phyloP scores from a whole-genome alignment of 495 filamentous ascomycete genomes.

The Hypoxylon fuscum region DNA sequence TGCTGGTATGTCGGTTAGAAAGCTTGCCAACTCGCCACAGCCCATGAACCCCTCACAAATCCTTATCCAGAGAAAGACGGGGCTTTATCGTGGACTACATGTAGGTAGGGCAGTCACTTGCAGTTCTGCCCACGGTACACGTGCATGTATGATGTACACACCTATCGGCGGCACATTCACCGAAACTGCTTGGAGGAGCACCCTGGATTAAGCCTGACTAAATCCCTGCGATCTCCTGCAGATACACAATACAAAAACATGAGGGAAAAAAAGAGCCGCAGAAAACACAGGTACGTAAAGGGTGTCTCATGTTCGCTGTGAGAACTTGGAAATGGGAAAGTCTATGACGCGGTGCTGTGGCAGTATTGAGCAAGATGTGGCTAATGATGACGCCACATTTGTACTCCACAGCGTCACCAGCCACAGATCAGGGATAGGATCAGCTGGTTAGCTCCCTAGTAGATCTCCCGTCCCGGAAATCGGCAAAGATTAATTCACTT shows the following conservation, averaged over 20 bases:
- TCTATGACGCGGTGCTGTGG: constrained; percentile 38
- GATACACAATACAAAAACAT: constrained; percentile 6
- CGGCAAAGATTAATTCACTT: constrained; percentile 20
- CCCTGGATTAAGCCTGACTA: too few species aligned
- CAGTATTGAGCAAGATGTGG: too few species aligned
- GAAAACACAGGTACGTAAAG: constrained; percentile 4
- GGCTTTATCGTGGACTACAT: too few species aligned
- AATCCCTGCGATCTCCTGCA: constrained; percentile 7
- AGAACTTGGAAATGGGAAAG: constrained; percentile 30
- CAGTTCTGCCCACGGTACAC: too few species aligned
- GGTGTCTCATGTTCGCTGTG: not conserved
- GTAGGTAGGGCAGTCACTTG: too few species aligned
- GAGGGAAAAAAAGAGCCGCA: constrained; percentile 1
- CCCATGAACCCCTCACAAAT: too few species aligned
- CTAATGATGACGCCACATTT: constrained; percentile 34
- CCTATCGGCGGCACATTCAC: too few species aligned
- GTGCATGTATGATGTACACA: too few species aligned
- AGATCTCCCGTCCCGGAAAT: constrained; percentile 20
- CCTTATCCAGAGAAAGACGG: too few species aligned
- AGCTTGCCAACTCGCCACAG: too few species aligned
- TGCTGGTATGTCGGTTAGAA: too few species aligned
- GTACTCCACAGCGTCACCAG: constrained; percentile 18
- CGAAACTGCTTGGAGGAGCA: too few species aligned
- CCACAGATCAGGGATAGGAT: constrained; percentile 14
- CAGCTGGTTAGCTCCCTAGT: not conserved